A percentile compares a stretch with the other conserved stretches of the same genome.
Conservation (phyloP, 257 asterid species). For the Solanum microdontum region DNA sequence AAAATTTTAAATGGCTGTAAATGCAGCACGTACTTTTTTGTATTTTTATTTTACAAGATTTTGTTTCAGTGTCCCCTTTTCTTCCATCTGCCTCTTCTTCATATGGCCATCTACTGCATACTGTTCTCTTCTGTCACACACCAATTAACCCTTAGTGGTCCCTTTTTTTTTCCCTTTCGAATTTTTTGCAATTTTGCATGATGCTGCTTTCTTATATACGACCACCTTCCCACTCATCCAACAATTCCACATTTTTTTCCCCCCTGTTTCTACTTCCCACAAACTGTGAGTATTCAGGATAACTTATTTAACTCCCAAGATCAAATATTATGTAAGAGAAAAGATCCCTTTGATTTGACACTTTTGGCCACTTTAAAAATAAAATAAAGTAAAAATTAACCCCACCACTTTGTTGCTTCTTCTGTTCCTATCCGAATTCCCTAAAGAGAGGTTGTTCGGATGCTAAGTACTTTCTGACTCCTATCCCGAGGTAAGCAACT, state of each 20-base stretch:
- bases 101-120: conserved; percentile 38
- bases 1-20: conserved; percentile 54
- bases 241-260: not conserved
- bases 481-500: not conserved
- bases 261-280: not conserved
- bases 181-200: not conserved
- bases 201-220: not conserved
- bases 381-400: not conserved
- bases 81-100: conserved; percentile 57
- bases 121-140: conserved; percentile 17
- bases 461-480: not conserved
- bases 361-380: conserved; percentile 5
- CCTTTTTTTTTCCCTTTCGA: conserved; percentile 4
- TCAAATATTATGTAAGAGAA: not conserved
- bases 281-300: conserved; percentile 7
- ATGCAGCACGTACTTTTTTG: conserved; percentile 40
- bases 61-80: conserved; percentile 41
- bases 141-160: conserved; percentile 51
- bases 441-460: not conserved
- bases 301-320: conserved; percentile 14
- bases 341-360: conserved; percentile 5
- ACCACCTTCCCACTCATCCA: conserved; percentile 1
- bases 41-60: not conserved
- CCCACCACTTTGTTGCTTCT: conserved; percentile 9
- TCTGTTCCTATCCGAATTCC: not conserved